Evolutionary conservation across 345 rosid species (phyloP).

Genomic region (Carallia pectinifolia): DNA sequence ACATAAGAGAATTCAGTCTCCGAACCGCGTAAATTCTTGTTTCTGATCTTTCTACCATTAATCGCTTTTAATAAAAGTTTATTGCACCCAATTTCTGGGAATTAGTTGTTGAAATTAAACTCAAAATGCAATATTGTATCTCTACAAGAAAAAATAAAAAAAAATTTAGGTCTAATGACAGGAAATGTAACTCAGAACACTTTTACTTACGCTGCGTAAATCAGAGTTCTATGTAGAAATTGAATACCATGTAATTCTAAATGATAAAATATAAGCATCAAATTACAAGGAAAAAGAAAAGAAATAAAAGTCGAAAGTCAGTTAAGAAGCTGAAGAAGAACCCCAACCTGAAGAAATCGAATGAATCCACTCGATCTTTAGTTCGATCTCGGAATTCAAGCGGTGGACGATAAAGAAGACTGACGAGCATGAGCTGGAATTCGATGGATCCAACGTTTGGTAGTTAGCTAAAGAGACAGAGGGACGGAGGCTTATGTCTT

Average conservation of each 20-base stretch:
- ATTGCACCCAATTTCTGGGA: too few species aligned
- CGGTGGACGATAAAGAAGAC: background rate
- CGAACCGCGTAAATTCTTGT: too few species aligned
- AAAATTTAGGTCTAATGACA: background rate
- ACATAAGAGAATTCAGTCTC: too few species aligned
- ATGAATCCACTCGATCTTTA: background rate
- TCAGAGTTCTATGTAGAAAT: background rate
- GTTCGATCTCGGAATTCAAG: background rate
- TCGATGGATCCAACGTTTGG: background rate
- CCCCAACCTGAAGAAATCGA: slow-evolving; percentile 1
- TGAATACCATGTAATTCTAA: background rate
- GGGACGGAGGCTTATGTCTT: too few species aligned
- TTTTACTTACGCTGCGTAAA: too few species aligned
- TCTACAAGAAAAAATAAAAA: background rate
- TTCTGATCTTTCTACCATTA: too few species aligned
- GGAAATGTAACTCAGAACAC: too few species aligned
- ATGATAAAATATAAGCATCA: background rate
- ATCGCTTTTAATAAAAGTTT: too few species aligned
- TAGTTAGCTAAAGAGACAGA: background rate
- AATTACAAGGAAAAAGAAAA: background rate
- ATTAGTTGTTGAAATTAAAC: too few species aligned
- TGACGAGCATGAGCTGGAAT: background rate
- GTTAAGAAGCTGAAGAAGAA: background rate
- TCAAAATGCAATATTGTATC: too few species aligned
- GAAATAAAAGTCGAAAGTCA: background rate